Conservation (phyloP, 106 monocot genomes). For the Dendrobium officinale region DNA sequence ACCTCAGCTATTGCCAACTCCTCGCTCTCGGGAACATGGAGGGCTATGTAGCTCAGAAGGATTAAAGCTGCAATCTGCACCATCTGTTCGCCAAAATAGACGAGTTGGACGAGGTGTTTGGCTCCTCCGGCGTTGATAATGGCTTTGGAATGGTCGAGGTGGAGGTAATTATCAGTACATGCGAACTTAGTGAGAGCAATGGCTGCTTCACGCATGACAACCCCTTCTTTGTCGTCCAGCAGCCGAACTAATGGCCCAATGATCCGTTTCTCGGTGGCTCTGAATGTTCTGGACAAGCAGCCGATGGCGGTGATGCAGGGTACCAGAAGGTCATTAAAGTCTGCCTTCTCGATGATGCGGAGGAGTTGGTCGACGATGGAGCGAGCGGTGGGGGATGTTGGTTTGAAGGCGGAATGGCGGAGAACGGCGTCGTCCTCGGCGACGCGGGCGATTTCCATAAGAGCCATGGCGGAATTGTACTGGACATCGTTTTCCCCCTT, state of each 20-base stretch:
- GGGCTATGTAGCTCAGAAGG: constrained; percentile 65
- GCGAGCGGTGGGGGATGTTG: constrained; percentile 73
- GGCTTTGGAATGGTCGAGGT: constrained; percentile 66
- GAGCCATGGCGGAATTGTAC: constrained; percentile 80
- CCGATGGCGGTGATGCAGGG: constrained; percentile 71
- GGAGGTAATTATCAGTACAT: constrained; percentile 75
- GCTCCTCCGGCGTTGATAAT: constrained; percentile 69
- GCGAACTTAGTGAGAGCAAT: constrained; percentile 73
- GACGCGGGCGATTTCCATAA: constrained; percentile 75
- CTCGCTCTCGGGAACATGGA: constrained; percentile 79
- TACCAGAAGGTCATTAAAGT: constrained; percentile 51
- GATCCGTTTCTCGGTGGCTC: constrained; percentile 82
- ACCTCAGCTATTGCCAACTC: constrained; percentile 59
- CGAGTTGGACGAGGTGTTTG: constrained; percentile 73
- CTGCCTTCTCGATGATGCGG: constrained; percentile 62
- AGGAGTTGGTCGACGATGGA: constrained; percentile 85
- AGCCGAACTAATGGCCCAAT: constrained; percentile 69
- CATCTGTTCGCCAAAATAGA: constrained; percentile 67
- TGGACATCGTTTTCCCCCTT: constrained; percentile 70
- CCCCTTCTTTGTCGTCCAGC: constrained; percentile 63
- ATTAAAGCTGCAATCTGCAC: constrained; percentile 51
- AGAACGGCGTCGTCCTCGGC: constrained; percentile 74
- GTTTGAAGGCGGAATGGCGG: constrained; percentile 78
- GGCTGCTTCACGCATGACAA: constrained; percentile 48
- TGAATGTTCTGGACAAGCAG: constrained; percentile 78